phyloP scores from a whole-genome alignment of 805 yeast species.

The Sporopachydermia lactativora region DNA sequence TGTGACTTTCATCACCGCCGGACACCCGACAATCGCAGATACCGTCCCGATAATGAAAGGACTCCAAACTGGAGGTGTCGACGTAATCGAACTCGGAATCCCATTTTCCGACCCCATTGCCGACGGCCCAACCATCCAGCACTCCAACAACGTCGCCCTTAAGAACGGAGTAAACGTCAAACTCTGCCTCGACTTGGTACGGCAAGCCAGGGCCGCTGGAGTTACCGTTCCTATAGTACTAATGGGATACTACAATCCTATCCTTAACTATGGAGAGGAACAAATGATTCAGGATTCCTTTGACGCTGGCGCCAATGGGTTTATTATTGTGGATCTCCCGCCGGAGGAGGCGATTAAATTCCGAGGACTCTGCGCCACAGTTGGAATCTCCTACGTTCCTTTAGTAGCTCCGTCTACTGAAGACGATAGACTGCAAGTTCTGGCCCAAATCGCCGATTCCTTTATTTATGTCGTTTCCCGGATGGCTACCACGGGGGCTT shows the following conservation, averaged over 20 bases:
- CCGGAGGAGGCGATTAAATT: constrained; percentile 94
- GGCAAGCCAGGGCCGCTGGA: constrained; percentile 66
- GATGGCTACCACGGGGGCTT: constrained; percentile 97
- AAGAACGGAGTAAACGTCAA: constrained; percentile 67
- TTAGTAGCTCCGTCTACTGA: constrained; percentile 95
- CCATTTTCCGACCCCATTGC: constrained; percentile 99
- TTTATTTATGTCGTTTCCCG: constrained; percentile 93
- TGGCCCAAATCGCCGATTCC: constrained; percentile 83
- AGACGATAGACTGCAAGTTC: constrained; percentile 66
- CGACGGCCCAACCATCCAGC: constrained; percentile 95
- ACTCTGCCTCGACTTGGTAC: constrained; percentile 56
- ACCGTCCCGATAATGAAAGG: constrained; percentile 79
- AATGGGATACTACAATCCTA: constrained; percentile 98
- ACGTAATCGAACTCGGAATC: constrained; percentile 85
- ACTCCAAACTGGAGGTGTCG: constrained; percentile 92
- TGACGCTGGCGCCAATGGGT: constrained; percentile 89
- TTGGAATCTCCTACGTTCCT: constrained; percentile 78
- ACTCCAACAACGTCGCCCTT: constrained; percentile 71
- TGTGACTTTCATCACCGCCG: constrained; percentile 89
- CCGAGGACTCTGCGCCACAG: constrained; percentile 52
- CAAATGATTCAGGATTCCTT: constrained; percentile 66
- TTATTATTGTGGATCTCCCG: constrained; percentile 88
- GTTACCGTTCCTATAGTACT: constrained; percentile 79
- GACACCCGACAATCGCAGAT: constrained; percentile 77
- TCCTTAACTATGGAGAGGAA: constrained; percentile 79